These are phyloP conservation scores for Cubamyces lactineus DNA, from an alignment of 768 basidiomycete genomes.

Conservation along the genomic window DNA sequence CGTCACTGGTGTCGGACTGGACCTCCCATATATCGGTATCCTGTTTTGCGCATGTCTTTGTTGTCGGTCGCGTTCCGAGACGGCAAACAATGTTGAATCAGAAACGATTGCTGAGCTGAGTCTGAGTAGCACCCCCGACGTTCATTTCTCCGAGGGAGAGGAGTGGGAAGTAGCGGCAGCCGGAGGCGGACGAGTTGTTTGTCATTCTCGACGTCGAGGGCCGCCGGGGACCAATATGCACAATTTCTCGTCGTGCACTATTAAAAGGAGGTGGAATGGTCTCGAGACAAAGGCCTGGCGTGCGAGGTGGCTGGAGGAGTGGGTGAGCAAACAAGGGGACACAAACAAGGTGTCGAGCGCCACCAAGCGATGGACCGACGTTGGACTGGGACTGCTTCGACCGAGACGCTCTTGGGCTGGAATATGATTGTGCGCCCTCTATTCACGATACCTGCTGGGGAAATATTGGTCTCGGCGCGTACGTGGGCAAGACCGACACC, in stretches of 20 bases:
- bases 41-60: background rate
- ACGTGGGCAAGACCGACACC: background rate
- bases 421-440: background rate
- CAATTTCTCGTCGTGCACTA: too few relatives aligned
- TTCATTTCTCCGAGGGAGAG: too few relatives aligned
- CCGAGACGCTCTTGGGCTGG: too few relatives aligned
- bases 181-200: too few relatives aligned
- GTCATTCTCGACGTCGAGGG: too few relatives aligned
- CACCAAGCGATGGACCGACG: conserved; percentile 13
- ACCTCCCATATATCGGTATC: conserved; percentile 17
- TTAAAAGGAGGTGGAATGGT: background rate
- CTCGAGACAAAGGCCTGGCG: conserved; percentile 9
- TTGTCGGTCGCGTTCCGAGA: background rate
- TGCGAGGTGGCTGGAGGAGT: background rate
- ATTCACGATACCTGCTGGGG: background rate
- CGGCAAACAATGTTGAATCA: background rate
- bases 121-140: too few relatives aligned
- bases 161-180: too few relatives aligned
- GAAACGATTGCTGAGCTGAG: conserved; percentile 1
- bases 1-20: conserved; percentile 1
- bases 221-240: too few relatives aligned
- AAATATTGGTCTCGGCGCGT: background rate
- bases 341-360: conserved; percentile 16
- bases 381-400: background rate
- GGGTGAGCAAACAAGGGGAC: conserved; percentile 9